Base-by-base conservation (phyloP, 371 early-diverging fungal genomes). In the Conidiobolus incongruus region DNA sequence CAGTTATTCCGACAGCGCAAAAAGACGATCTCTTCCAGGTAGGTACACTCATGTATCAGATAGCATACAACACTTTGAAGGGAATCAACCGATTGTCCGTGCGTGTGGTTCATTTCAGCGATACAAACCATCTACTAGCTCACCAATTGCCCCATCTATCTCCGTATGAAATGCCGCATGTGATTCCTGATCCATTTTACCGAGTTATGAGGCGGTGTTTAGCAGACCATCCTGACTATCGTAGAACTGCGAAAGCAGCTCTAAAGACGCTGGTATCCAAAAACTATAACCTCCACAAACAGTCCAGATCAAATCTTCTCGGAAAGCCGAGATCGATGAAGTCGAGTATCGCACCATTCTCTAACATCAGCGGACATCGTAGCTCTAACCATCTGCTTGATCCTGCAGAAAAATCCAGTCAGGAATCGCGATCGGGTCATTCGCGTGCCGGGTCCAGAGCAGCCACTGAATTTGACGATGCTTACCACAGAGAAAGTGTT, bases 41-140 rank as follows among this genome's bases (percentile, higher is more conserved):
- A 4, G 43, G 43, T 17, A 20, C 32, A 12, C 16, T 43, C 21
- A 12, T 43, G 32, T 43, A 43, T 35, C 34, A 35, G 8, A 43
- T 43, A 16, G 34, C 34, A 5, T 43, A 43, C 22, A 13, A 34
- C 6, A 43, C 43, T 24, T 6, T 40, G 24, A 11, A 28, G 10
- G 28, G 30, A 15, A 26, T 40, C 4, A 29, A 31, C 28, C 13
- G 28, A 29, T 17, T 40, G 2, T 26, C 23, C n/a, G n/a, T 26
- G 11, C 36, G 36, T n/a, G n/a, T n/a, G n/a, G n/a, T n/a, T n/a
- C n/a, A n/a, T n/a, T n/a, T n/a, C n/a, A n/a, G n/a, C n/a, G n/a
- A n/a, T n/a, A n/a, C n/a, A n/a, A n/a, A n/a, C n/a, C n/a, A n/a
- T n/a, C n/a, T 6, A n/a, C 39, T 21, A 26, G 11, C 15, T 23